Evolutionary conservation across 192 early-diverging fungal genomes (phyloP), one percentile per base, ranked within the genome.

Genomic region (Ambispora gerdemannii): DNA sequence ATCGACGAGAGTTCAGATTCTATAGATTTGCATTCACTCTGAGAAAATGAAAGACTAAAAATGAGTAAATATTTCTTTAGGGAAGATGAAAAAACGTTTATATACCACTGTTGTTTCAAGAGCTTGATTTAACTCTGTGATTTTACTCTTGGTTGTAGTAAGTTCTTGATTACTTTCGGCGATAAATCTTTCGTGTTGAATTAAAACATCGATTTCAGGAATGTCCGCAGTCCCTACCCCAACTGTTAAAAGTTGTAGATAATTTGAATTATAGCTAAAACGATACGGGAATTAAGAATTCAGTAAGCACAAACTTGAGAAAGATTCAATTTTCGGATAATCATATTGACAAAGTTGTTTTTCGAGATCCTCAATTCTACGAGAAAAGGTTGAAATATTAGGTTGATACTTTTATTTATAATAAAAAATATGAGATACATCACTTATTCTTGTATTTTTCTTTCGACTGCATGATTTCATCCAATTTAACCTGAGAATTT

Each of bases 331-430:
- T 34, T 35, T 30, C 35, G 32, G 32, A 35, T 35, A 25, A 28
- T 33, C 49, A n/a, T 31, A 8, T 50, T 66, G 32, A 28, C 0
- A 35, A 19, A 69, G 34, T 56, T 56, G 51, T 10, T 20, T 10
- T 36, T 69, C 51, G 19, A 69, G 50, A 25, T 53, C 51, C 20
- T 3, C 67, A 28, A 69, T 69, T 33, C 67, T 69, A 4, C 17
- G 3, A 22, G 2, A 47, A 25, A 24, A 35, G 36, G 19, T 33
- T 47, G 17, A 11, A 33, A 66, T 4, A 17, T 2, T 32, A 33
- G 31, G 27, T 50, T 33, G 24, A 28, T 50, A 11, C 32, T 13
- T 10, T 10, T 35, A 20, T 7, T 19, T 6, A 64, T 47, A 7
- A 22, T 25, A 25, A 24, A 66, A 19, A 6, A 50, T 17, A 30